These are phyloP conservation scores for Aspergillus terreus DNA, from an alignment of 2,329 filamentous ascomycete genomes.

Conservation along the genomic window DNA sequence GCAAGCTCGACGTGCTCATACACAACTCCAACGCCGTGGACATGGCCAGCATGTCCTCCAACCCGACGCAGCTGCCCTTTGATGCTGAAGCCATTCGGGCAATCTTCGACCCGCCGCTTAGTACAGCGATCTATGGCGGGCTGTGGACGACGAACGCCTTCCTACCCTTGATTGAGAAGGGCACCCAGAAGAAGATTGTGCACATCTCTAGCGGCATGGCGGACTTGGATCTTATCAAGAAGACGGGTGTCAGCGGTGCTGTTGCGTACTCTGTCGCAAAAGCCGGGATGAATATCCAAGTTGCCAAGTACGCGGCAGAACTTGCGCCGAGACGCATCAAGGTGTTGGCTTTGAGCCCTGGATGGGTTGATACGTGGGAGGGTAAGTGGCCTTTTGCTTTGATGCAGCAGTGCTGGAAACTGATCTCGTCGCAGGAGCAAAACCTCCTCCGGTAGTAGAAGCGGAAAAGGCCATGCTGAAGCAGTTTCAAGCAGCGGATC, in stretches of 20 bases:
- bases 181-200: conserved; percentile 41
- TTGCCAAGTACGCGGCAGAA: conserved; percentile 41
- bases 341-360: conserved; percentile 32
- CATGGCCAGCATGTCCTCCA: conserved; percentile 7
- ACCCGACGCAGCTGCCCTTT: conserved; percentile 16
- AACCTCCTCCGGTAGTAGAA: conserved; percentile 6
- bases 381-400: conserved; percentile 12
- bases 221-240: conserved; percentile 22
- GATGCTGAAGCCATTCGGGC: conserved; percentile 8
- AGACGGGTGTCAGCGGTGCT: conserved; percentile 17
- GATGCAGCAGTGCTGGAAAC: neutral
- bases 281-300: conserved; percentile 38
- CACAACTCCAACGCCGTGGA: conserved; percentile 36
- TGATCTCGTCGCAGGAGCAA: conserved; percentile 4
- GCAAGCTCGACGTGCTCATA: conserved; percentile 41
- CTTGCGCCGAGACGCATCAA: conserved; percentile 30
- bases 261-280: conserved; percentile 39
- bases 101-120: conserved; percentile 20
- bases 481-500: conserved; percentile 17
- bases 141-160: conserved; percentile 32
- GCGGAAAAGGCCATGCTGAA: conserved; percentile 16
- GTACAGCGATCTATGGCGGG: conserved; percentile 6
- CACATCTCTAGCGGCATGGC: conserved; percentile 37
- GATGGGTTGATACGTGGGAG: conserved; percentile 19
- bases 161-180: conserved; percentile 39